A percentile compares a stretch with the other conserved stretches of the same genome.
phyloP scores from a whole-genome alignment of 2,329 filamentous ascomycete species.

The Fusarium tjaetaba region DNA sequence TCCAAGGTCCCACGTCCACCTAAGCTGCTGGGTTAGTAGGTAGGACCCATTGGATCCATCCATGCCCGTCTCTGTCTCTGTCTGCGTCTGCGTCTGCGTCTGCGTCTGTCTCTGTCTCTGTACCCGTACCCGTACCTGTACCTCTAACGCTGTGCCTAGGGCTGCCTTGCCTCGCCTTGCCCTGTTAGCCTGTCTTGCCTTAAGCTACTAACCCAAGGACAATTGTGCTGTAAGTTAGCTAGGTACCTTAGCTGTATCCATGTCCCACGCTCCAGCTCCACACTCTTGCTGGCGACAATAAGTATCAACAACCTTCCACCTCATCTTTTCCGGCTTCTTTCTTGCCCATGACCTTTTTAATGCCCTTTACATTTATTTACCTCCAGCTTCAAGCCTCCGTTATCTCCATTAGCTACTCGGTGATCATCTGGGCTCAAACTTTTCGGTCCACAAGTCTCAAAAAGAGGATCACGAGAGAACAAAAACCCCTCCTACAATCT shows the following conservation, averaged over 20 bases:
- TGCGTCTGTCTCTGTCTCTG: background rate
- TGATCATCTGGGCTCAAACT: background rate
- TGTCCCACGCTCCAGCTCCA: conserved; percentile 40
- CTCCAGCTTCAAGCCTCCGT: background rate
- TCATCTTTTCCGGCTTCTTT: conserved; percentile 37
- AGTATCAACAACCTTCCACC: conserved; percentile 46
- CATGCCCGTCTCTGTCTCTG: conserved; percentile 21
- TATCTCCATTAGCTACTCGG: background rate
- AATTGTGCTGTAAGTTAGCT: conserved; percentile 21
- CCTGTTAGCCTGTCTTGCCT: conserved; percentile 8
- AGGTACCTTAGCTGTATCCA: conserved; percentile 16
- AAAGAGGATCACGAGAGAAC: conserved; percentile 5
- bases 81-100: background rate
- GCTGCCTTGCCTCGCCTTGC: conserved; percentile 1
- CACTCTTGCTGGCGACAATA: conserved; percentile 44
- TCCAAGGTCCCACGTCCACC: conserved; percentile 16
- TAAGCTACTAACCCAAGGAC: background rate
- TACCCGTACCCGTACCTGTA: conserved; percentile 8
- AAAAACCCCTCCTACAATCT: conserved; percentile 34
- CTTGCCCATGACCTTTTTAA: conserved; percentile 34
- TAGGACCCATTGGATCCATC: background rate
- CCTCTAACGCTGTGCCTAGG: conserved; percentile 23
- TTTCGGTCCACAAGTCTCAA: background rate
- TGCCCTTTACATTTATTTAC: conserved; percentile 8
- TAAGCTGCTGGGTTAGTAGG: conserved; percentile 6